A percentile compares a stretch with the other conserved stretches of the same genome.
Evolutionary conservation across 1,139 yeast genomes (phyloP).

Genomic region (Yamadazyma aaseri): DNA sequence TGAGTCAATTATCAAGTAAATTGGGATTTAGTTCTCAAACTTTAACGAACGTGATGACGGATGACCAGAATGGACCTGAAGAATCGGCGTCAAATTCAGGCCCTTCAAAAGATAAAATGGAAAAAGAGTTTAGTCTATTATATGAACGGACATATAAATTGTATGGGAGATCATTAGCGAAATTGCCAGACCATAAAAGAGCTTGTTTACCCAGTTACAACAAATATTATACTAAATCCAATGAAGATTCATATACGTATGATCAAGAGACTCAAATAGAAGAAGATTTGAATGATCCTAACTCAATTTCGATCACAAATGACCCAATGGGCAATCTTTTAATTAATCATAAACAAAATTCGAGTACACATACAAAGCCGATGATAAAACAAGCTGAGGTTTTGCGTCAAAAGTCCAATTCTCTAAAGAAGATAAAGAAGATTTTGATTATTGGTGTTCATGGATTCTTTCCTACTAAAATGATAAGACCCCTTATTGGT

Average conservation of each 20-base stretch:
- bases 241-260: slow-evolving; percentile 16
- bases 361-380: slow-evolving; percentile 8
- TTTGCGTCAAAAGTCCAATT: slow-evolving; percentile 30
- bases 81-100: slow-evolving; percentile 11
- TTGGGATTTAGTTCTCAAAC: slow-evolving; percentile 40
- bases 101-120: slow-evolving; percentile 24
- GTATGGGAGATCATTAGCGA: slow-evolving; percentile 40
- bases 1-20: slow-evolving; percentile 35
- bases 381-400: slow-evolving; percentile 23
- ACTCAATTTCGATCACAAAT: slow-evolving; percentile 39
- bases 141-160: slow-evolving; percentile 41
- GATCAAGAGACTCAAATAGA: slow-evolving; percentile 26
- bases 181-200: slow-evolving; percentile 36
- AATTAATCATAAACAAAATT: slow-evolving; percentile 28
- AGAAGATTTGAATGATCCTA: slow-evolving; percentile 29
- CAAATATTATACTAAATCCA: slow-evolving; percentile 25
- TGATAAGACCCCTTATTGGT: slow-evolving; percentile 71
- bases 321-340: slow-evolving; percentile 47
- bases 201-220: slow-evolving; percentile 47
- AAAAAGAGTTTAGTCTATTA: slow-evolving; percentile 35
- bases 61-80: slow-evolving; percentile 10
- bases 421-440: slow-evolving; percentile 40
- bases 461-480: slow-evolving; percentile 55
- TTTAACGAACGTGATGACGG: slow-evolving; percentile 27
- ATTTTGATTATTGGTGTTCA: slow-evolving; percentile 78